Evolutionary conservation across 345 rosid genomes (phyloP), one percentile per base, ranked within the genome.

Genomic region (Turnera subulata): DNA sequence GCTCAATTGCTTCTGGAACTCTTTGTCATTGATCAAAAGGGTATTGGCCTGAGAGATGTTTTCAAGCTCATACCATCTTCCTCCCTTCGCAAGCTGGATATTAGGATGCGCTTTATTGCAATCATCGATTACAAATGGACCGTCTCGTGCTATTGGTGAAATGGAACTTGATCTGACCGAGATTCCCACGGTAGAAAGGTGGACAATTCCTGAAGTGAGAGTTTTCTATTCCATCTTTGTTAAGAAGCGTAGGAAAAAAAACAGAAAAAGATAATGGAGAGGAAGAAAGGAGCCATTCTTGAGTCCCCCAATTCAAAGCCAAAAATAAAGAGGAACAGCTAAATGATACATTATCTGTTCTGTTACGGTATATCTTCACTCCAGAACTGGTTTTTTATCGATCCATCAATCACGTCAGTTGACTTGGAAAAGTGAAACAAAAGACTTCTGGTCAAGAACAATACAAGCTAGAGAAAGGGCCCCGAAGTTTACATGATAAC

Each of bases 41-140:
- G 62, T 61, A 42, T 43, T 1, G 50, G 62, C 69, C 40, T 74
- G 67, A 50, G 74, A 58, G 59, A 84, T 67, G 55, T 16, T 39
- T 0, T 3, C 9, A 18, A 81, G 17, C 46, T 11, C 1, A 15
- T 63, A 81, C 76, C 65, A 63, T 19, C 6, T 1, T 32, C 63
- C 78, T 1, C 35, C 26, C 18, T 33, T 39, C 46, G 0, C 67
- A 11, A 83, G 63, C 48, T 68, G 76, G 32, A 74, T 62, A 63
- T 26, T 54, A 22, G 32, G 58, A 18, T 0, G 0, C 8, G 38
- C 6, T 1, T 39, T 1, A 5, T n/a, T 16, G 49, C 82, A 80
- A 29, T 23, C 23, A 0, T 64, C 56, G 37, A 73, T 32, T 22
- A 0, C 20, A 37, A 56, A 51, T 39, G 73, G 65, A 23, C 74